phyloP scores from a whole-genome alignment of 2,329 filamentous ascomycete genomes.

The Microdochium paspali region DNA sequence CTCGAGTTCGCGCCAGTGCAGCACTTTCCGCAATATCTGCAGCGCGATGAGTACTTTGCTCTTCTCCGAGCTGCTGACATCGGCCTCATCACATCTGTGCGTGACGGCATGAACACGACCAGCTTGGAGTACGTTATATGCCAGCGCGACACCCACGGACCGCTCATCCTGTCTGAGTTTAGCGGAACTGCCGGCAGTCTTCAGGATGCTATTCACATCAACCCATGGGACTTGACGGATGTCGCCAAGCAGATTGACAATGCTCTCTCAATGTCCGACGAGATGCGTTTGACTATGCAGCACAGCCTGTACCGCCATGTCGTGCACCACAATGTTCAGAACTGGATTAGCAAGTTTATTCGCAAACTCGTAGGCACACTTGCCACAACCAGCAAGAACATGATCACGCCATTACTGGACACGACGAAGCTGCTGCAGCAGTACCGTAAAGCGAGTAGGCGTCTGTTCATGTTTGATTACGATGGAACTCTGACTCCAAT shows the following conservation, averaged over 20 bases:
- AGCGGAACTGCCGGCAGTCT: slow-evolving; percentile 87
- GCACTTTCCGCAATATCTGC: slow-evolving; percentile 89
- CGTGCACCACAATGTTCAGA: slow-evolving; percentile 73
- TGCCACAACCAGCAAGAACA: slow-evolving; percentile 63
- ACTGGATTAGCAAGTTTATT: slow-evolving; percentile 75
- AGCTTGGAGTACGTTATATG: slow-evolving; percentile 91
- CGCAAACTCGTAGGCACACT: slow-evolving; percentile 73
- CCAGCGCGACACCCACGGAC: slow-evolving; percentile 78
- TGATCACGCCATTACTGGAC: slow-evolving; percentile 76
- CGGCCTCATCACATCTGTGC: slow-evolving; percentile 87
- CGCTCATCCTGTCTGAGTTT: slow-evolving; percentile 91
- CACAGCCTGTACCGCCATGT: slow-evolving; percentile 73
- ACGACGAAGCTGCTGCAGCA: slow-evolving; percentile 59
- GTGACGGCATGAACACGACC: slow-evolving; percentile 97
- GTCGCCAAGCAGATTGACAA: slow-evolving; percentile 77
- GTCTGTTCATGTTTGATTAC: slow-evolving; percentile 98
- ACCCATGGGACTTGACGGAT: slow-evolving; percentile 83
- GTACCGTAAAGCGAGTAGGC: slow-evolving; percentile 66
- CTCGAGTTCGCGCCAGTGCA: slow-evolving; percentile 84
- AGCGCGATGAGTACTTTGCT: slow-evolving; percentile 86
- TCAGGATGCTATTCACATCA: slow-evolving; percentile 84
- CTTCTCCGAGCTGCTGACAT: slow-evolving; percentile 86
- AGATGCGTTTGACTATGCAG: slow-evolving; percentile 61
- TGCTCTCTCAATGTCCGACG: slow-evolving; percentile 66
- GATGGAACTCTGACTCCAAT: slow-evolving; percentile 95